These are phyloP conservation scores for Magnaporthales sp. DNA, from an alignment of 2,329 filamentous ascomycete species.

Conservation along the genomic window DNA sequence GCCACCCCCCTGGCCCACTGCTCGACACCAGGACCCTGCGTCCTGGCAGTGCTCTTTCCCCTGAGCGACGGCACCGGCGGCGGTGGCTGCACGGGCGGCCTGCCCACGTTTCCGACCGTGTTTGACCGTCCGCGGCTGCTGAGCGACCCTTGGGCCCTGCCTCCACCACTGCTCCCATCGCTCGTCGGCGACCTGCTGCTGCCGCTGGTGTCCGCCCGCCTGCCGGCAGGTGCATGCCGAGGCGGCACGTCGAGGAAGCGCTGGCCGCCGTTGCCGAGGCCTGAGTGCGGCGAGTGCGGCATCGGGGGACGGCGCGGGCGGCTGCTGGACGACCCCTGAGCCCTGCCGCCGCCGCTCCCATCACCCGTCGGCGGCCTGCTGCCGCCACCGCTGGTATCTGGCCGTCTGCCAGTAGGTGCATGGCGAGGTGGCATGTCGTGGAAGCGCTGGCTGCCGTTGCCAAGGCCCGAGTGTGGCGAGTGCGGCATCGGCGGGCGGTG, in stretches of 20 bases:
- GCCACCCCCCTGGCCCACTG: background rate
- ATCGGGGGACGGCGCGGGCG: conserved; percentile 5
- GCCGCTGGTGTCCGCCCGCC: conserved; percentile 12
- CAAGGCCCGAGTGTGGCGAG: background rate
- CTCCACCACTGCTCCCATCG: background rate
- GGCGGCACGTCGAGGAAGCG: background rate
- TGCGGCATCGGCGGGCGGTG: conserved; percentile 1
- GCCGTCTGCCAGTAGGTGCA: conserved; percentile 19
- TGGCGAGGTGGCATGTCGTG: background rate
- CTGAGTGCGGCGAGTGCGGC: background rate
- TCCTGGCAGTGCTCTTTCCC: background rate
- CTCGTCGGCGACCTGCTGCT: background rate
- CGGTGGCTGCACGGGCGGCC: background rate
- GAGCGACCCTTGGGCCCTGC: background rate
- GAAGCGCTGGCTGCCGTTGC: conserved; percentile 7
- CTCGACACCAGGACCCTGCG: background rate
- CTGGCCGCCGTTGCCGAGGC: conserved; percentile 7
- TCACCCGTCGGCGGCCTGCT: background rate
- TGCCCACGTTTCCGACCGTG: background rate
- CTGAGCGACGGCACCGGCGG: conserved; percentile 9
- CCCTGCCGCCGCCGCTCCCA: background rate
- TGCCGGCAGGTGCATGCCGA: conserved; percentile 17
- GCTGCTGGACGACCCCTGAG: too few relatives aligned
- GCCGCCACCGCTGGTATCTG: conserved; percentile 7
- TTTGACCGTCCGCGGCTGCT: background rate